Conservation (phyloP, 768 basidiomycete species). For the Termitomyces eurrhizus region DNA sequence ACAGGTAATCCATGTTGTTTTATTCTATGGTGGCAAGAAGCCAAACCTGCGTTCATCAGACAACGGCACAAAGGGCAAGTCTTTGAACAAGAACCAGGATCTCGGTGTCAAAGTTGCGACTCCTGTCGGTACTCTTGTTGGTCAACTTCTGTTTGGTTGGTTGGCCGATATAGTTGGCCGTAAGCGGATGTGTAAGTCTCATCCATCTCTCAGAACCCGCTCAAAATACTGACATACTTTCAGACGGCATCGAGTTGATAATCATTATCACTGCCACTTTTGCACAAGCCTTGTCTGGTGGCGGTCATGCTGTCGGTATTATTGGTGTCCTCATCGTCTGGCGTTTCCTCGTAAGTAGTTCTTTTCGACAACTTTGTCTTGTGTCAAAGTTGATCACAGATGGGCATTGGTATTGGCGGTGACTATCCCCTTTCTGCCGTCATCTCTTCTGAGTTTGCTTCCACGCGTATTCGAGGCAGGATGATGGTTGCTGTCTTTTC, state of each 20-base stretch:
- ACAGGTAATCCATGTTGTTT: slow-evolving; percentile 17
- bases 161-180: slow-evolving; percentile 74
- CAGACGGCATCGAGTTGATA: slow-evolving; percentile 71
- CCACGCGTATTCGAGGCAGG: slow-evolving; percentile 70
- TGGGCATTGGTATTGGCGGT: slow-evolving; percentile 89
- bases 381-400: slow-evolving; percentile 28
- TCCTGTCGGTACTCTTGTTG: slow-evolving; percentile 72
- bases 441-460: slow-evolving; percentile 87
- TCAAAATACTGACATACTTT: neutral
- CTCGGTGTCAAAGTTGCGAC: slow-evolving; percentile 80
- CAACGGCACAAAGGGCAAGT: slow-evolving; percentile 20
- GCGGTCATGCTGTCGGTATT: slow-evolving; percentile 62
- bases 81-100: slow-evolving; percentile 56
- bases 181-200: slow-evolving; percentile 72
- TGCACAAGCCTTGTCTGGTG: slow-evolving; percentile 72
- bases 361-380: slow-evolving; percentile 20
- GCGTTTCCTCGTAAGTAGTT: slow-evolving; percentile 59
- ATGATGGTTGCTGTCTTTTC: slow-evolving; percentile 91
- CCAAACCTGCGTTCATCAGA: neutral
- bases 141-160: slow-evolving; percentile 78
- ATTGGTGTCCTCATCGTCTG: slow-evolving; percentile 77
- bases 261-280: slow-evolving; percentile 81
- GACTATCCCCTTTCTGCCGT: slow-evolving; percentile 86
- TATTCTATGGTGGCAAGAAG: neutral
- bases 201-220: slow-evolving; percentile 17